Base-by-base conservation (phyloP, 164 flowering plant species). In the Aristolochia contorta region DNA sequence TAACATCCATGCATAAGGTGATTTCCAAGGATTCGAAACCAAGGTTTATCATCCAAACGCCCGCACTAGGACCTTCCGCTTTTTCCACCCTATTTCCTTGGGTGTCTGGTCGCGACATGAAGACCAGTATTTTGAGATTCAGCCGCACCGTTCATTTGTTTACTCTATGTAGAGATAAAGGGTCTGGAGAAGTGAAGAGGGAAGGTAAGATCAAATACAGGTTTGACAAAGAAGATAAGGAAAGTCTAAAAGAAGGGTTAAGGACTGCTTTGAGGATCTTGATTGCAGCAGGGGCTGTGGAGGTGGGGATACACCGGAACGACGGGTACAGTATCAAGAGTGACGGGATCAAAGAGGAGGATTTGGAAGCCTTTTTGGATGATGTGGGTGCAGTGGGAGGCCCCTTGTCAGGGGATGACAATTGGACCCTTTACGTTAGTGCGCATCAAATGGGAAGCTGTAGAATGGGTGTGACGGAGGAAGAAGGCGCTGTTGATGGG, bases 381-480 rank as follows among this genome's bases (percentile, higher is more conserved):
- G 65, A 51, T 15, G 67, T 70, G 4, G 50, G 32, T 0, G 62
- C 65, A 14, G 57, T n/a, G 18, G 76, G 70, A 46, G 76, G 74
- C 14, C 25, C 63, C 8, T 14, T 20, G 32, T 58, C 74, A 1
- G n/a, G 58, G 57, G 65, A 55, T 4, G 74, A 71, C 57, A 22
- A 58, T 9, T 78, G 79, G 79, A 59, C 55, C n/a, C 21, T 59
- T 1, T 78, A 70, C 24, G 4, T 24, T 7, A 66, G 74, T 25
- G 81, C 81, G 4, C 81, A 78, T 69, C 81, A 75, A 61, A 71
- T 78, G 79, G 73, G 79, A 51, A 75, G 76, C 49, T 78, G 82
- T 52, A 71, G 76, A 23, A 78, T 78, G 78, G 78, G 78, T 24
- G 69, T 56, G 45, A 67, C 16, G 1, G 74, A 73, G 57, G 57